Percentiles rank a stretch among this genome's conserved stretches.
Evolutionary conservation across 1,284 basidiomycete genomes (phyloP).

Genomic region (Pulchroboletus neoregius): DNA sequence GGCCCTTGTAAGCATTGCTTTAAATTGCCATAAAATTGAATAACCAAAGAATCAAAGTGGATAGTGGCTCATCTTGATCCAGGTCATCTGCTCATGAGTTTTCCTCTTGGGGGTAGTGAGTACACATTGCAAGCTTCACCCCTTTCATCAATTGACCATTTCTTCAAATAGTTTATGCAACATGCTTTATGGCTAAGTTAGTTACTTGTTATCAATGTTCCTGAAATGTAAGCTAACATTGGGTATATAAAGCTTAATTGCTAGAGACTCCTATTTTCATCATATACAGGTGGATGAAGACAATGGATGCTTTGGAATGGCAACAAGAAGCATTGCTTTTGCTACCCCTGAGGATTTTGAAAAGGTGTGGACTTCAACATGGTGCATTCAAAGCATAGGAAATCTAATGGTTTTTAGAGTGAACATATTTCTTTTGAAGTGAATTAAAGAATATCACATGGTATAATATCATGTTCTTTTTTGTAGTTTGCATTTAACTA

Average conservation of each 20-base stretch:
- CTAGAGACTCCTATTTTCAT: slow-evolving; percentile 29
- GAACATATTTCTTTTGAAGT: neutral
- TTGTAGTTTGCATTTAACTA: too few relatives aligned
- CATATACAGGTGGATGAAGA: neutral
- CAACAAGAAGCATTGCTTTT: slow-evolving; percentile 14
- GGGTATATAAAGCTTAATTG: slow-evolving; percentile 16
- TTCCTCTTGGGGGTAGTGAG: slow-evolving; percentile 26
- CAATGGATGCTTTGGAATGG: neutral
- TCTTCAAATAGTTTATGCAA: slow-evolving; percentile 24
- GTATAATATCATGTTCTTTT: too few relatives aligned
- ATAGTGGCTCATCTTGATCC: slow-evolving; percentile 12
- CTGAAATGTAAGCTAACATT: neutral
- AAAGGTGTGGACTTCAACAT: slow-evolving; percentile 7
- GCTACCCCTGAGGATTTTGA: neutral
- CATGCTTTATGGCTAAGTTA: slow-evolving; percentile 29
- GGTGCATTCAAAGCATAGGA: neutral
- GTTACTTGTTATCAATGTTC: neutral
- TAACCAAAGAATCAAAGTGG: slow-evolving; percentile 14
- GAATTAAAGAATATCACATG: neutral
- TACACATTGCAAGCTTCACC: neutral
- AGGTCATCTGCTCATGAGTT: slow-evolving; percentile 20
- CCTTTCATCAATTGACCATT: neutral
- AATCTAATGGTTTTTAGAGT: slow-evolving; percentile 5
- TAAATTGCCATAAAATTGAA: neutral
- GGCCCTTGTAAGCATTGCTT: slow-evolving; percentile 14